Percentiles rank a stretch among this genome's conserved stretches.
phyloP scores from a whole-genome alignment of 2,329 filamentous ascomycete genomes.

The Talaromyces marneffei region DNA sequence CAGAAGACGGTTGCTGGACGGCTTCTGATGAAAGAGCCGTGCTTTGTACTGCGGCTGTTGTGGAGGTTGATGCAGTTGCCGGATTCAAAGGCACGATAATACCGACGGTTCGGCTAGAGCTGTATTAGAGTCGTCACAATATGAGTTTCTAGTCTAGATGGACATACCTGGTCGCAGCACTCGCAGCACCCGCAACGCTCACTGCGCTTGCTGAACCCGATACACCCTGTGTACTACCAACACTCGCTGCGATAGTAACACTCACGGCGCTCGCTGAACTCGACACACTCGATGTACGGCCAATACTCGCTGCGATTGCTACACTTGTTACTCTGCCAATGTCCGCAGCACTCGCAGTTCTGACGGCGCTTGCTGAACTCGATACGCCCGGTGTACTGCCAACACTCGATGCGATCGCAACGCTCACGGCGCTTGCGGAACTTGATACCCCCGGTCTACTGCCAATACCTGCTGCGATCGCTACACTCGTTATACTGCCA shows the following conservation, averaged over 20 bases:
- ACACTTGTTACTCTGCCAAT: too few species aligned
- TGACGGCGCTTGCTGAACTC: neutral
- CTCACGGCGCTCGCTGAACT: neutral
- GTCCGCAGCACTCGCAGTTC: too few species aligned
- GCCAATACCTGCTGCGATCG: too few species aligned
- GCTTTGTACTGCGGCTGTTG: neutral
- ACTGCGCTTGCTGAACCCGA: neutral
- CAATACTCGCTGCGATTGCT: too few species aligned
- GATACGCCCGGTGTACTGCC: neutral
- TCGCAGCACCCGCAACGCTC: neutral
- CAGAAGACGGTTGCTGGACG: neutral
- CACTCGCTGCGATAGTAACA: neutral
- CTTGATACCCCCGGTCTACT: neutral
- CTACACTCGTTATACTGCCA: too few species aligned
- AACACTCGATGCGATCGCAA: neutral
- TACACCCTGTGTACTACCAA: neutral
- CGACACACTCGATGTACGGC: too few species aligned
- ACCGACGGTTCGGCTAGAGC: neutral
- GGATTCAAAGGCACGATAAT: neutral
- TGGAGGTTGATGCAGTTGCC: neutral
- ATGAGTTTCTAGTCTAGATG: neutral
- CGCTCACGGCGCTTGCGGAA: neutral
- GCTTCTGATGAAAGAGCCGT: neutral
- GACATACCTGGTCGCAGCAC: neutral
- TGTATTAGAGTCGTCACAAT: neutral